A percentile compares a stretch with the other conserved stretches of the same genome.
Evolutionary conservation across 2,329 filamentous ascomycete species (phyloP).

Genomic region (Stachybotrys chartarum): DNA sequence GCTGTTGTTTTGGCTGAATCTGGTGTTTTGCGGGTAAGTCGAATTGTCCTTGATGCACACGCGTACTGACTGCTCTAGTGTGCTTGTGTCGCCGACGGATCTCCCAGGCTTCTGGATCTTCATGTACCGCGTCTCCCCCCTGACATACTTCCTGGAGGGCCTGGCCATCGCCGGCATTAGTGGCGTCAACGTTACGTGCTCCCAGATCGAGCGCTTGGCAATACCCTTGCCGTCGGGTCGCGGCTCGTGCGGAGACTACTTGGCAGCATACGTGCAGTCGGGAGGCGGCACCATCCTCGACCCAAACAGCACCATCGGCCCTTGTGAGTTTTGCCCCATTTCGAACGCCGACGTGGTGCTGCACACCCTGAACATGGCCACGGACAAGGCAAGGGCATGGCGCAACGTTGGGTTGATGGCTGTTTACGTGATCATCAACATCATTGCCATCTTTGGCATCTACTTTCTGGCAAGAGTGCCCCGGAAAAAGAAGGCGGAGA

Average conservation of each 20-base stretch:
- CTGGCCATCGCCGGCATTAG: constrained; percentile 2
- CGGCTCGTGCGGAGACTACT: constrained; percentile 7
- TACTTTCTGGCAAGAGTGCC: not conserved
- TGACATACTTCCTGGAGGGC: constrained; percentile 1
- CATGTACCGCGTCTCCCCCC: constrained; percentile 12
- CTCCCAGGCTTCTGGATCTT: constrained; percentile 11
- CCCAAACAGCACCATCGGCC: not conserved
- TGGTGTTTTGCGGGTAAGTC: constrained; percentile 9
- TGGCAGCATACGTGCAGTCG: constrained; percentile 5
- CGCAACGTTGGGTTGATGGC: constrained; percentile 1
- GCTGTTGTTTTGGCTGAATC: constrained; percentile 6
- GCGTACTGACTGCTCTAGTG: not conserved
- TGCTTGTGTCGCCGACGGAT: constrained; percentile 5
- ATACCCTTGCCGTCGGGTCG: constrained; percentile 6
- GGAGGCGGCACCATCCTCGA: constrained; percentile 7
- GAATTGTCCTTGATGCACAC: not conserved
- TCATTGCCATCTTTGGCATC: not conserved
- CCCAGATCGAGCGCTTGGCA: constrained; percentile 7
- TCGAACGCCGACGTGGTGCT: constrained; percentile 1
- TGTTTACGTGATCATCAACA: not conserved
- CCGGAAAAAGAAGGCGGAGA: not conserved
- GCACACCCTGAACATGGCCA: not conserved
- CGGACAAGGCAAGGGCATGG: not conserved
- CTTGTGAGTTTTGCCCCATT: not conserved
- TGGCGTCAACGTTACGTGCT: constrained; percentile 7